These are phyloP conservation scores for Tolypocladium guangdongense DNA, from an alignment of 2,329 filamentous ascomycete genomes.

Conservation along the genomic window DNA sequence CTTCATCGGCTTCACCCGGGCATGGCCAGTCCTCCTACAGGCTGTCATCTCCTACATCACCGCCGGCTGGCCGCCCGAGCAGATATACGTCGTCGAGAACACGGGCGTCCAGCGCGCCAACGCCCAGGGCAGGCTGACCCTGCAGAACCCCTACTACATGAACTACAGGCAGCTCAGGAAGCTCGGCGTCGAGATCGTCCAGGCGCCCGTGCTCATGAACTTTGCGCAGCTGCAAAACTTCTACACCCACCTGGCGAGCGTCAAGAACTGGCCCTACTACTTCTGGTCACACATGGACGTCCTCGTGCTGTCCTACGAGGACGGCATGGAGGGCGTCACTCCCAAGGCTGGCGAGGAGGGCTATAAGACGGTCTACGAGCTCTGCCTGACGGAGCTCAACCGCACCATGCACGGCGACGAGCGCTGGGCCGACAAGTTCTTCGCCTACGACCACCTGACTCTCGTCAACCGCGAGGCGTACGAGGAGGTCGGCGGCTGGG, in stretches of 20 bases:
- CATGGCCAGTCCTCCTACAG: conserved; percentile 44
- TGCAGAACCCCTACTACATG: conserved; percentile 46
- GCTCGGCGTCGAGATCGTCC: conserved; percentile 41
- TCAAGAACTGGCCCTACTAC: conserved; percentile 34
- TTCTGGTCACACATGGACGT: conserved; percentile 50
- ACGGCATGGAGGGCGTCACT: conserved; percentile 22
- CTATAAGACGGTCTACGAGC: conserved; percentile 30
- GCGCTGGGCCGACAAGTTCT: conserved; percentile 43
- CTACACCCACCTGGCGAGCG: conserved; percentile 33
- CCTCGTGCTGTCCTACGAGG: conserved; percentile 29
- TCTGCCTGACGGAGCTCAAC: conserved; percentile 24
- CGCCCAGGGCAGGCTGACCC: conserved; percentile 30
- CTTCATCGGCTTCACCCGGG: conserved; percentile 48
- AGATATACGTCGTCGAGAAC: conserved; percentile 50
- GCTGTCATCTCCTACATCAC: conserved; percentile 45
- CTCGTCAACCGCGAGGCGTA: conserved; percentile 43
- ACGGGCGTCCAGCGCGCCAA: conserved; percentile 46
- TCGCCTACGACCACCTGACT: conserved; percentile 46
- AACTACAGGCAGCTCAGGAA: conserved; percentile 36
- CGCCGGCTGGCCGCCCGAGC: conserved; percentile 44
- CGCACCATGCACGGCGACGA: conserved; percentile 17
- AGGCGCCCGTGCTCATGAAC: conserved; percentile 38
- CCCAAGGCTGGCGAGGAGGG: conserved; percentile 20
- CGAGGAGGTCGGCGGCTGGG: conserved; percentile 42
- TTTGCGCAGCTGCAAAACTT: conserved; percentile 48